These are phyloP conservation scores for Euphorbia corollata DNA, from an alignment of 441 rosid species.

Conservation along the genomic window DNA sequence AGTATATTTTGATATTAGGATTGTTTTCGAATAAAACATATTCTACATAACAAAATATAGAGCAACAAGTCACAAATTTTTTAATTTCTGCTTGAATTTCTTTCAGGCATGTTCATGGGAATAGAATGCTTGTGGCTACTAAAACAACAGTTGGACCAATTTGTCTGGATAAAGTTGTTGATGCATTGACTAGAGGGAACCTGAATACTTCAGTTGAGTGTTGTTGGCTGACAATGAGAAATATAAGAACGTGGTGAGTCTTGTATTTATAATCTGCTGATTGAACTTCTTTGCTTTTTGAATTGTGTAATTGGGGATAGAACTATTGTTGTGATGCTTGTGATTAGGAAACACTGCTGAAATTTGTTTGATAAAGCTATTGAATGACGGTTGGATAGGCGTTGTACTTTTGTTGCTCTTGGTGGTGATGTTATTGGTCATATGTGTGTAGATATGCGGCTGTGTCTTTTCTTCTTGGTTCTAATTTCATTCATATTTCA, in stretches of 20 bases:
- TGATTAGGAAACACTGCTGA: slow-evolving; percentile 70
- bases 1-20: no score
- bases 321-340: slow-evolving; percentile 11
- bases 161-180: slow-evolving; percentile 66
- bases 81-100: not conserved
- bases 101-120: slow-evolving; percentile 84
- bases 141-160: slow-evolving; percentile 63
- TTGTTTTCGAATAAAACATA: no score
- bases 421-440: slow-evolving; percentile 98
- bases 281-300: slow-evolving; percentile 7
- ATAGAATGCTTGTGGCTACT: slow-evolving; percentile 88
- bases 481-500: slow-evolving; percentile 96
- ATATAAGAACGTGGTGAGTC: slow-evolving; percentile 68
- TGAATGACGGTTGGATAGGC: slow-evolving; percentile 59
- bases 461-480: slow-evolving; percentile 80
- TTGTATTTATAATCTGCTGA: not conserved
- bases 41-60: no score
- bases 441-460: slow-evolving; percentile 97
- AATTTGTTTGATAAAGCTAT: slow-evolving; percentile 93
- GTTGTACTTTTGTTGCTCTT: slow-evolving; percentile 83
- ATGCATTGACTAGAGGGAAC: slow-evolving; percentile 73
- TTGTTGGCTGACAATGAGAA: slow-evolving; percentile 89
- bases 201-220: slow-evolving; percentile 72
- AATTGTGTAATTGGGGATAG: slow-evolving; percentile 2
- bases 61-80: not conserved